A percentile compares a stretch with the other conserved stretches of the same genome.
These are phyloP conservation scores for Verticillium nubilum DNA, from an alignment of 2,329 filamentous ascomycete genomes.

Conservation along the genomic window DNA sequence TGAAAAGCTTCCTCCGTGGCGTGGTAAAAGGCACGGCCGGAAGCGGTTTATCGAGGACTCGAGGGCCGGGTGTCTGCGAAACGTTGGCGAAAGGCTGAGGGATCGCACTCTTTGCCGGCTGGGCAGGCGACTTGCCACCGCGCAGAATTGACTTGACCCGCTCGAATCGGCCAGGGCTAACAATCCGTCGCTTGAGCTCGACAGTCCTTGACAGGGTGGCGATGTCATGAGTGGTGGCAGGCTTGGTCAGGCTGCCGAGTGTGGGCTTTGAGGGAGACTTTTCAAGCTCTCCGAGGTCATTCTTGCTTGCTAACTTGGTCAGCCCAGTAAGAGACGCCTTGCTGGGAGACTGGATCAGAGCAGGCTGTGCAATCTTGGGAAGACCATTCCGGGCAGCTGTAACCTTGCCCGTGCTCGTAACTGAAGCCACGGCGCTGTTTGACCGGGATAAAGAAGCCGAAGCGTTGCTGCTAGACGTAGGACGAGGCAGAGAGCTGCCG, in stretches of 20 bases:
- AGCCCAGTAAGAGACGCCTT: constrained; percentile 8
- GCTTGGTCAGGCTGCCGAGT: constrained; percentile 38
- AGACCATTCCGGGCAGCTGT: constrained; percentile 59
- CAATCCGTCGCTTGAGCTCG: constrained; percentile 28
- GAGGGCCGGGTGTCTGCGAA: constrained; percentile 42
- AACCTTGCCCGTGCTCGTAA: constrained; percentile 75
- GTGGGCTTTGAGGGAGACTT: constrained; percentile 44
- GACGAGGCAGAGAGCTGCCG: constrained; percentile 41
- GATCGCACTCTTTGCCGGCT: constrained; percentile 40
- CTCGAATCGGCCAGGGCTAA: constrained; percentile 47
- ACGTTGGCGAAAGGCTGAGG: constrained; percentile 33
- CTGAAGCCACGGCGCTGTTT: constrained; percentile 45
- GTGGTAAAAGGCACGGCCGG: constrained; percentile 53
- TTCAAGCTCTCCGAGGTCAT: constrained; percentile 28
- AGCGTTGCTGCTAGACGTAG: constrained; percentile 38
- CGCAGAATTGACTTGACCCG: constrained; percentile 55
- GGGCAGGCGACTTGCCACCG: constrained; percentile 27
- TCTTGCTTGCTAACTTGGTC: constrained; percentile 50
- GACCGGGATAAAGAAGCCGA: constrained; percentile 31
- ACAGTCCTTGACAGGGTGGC: constrained; percentile 22
- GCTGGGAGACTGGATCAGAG: constrained; percentile 21
- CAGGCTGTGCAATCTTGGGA: constrained; percentile 47
- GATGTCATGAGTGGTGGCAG: constrained; percentile 44
- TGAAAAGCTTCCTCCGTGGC: constrained; percentile 60
- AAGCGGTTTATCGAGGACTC: constrained; percentile 44